These are phyloP conservation scores for Poa pratensis DNA, from an alignment of 176 grass and related monocot genomes.

Conservation along the genomic window DNA sequence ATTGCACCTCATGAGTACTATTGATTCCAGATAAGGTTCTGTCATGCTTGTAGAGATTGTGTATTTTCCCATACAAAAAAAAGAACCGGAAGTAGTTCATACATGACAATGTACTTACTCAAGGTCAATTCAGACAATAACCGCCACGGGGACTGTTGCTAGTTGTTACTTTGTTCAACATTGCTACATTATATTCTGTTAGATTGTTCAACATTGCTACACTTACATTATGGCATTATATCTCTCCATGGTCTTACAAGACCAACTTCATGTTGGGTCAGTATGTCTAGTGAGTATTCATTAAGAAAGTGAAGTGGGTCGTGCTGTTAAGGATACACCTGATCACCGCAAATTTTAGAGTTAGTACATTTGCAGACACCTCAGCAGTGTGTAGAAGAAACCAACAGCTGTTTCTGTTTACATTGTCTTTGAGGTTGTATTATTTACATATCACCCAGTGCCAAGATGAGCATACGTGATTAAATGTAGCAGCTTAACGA, in stretches of 20 bases:
- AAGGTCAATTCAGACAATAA: neutral
- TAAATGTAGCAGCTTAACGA: neutral
- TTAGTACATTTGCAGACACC: neutral
- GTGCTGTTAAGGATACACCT: neutral
- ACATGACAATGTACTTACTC: neutral
- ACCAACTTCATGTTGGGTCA: neutral
- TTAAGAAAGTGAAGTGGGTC: neutral
- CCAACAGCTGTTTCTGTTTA: neutral
- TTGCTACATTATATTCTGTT: neutral
- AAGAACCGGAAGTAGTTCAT: neutral
- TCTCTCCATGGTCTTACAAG: neutral
- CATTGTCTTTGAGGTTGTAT: neutral
- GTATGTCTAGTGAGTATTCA: neutral
- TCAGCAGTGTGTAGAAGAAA: neutral
- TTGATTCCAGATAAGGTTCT: neutral
- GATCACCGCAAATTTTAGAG: neutral
- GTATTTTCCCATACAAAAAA: neutral
- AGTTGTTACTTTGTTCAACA: neutral
- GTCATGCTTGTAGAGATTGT: neutral
- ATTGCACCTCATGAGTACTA: conserved; percentile 16
- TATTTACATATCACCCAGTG: neutral
- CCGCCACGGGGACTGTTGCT: neutral
- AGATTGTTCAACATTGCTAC: neutral
- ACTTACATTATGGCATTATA: neutral
- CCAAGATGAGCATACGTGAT: neutral